Percentiles rank a stretch among this genome's conserved stretches.
These are phyloP conservation scores for Hymenoscyphus scutula DNA, from an alignment of 2,329 filamentous ascomycete species.

Conservation along the genomic window DNA sequence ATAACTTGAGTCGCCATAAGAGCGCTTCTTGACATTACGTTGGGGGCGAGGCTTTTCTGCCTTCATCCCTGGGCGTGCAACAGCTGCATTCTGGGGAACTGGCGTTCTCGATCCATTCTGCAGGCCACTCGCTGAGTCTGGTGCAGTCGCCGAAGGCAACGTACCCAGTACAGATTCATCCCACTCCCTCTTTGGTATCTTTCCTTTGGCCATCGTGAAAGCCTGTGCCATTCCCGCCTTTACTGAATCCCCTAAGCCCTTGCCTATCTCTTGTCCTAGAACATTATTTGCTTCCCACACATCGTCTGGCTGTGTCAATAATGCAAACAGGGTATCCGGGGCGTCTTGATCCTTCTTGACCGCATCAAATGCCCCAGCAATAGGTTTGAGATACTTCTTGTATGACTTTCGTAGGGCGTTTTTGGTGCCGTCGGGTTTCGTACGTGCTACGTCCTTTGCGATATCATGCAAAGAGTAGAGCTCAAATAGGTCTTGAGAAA, in stretches of 20 bases:
- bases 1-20: conserved; percentile 72
- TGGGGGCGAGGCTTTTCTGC: conserved; percentile 51
- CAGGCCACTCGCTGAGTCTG: conserved; percentile 17
- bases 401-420: conserved; percentile 66
- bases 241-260: conserved; percentile 49
- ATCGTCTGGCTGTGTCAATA: conserved; percentile 52
- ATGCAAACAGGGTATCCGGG: conserved; percentile 50
- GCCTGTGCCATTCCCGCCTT: conserved; percentile 48
- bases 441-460: conserved; percentile 60
- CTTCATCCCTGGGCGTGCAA: conserved; percentile 16
- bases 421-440: conserved; percentile 64
- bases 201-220: conserved; percentile 55
- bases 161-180: conserved; percentile 59
- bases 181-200: conserved; percentile 54
- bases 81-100: conserved; percentile 18
- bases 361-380: conserved; percentile 60
- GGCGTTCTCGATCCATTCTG: conserved; percentile 22
- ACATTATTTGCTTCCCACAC: conserved; percentile 56
- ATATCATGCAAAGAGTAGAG: conserved; percentile 55
- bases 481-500: conserved; percentile 57
- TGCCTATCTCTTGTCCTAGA: conserved; percentile 53
- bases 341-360: conserved; percentile 54
- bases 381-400: conserved; percentile 65
- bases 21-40: conserved; percentile 68
- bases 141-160: conserved; percentile 34